Base-by-base conservation (phyloP, 1,284 basidiomycete genomes). In the Rugiboletus extremiorientalis region DNA sequence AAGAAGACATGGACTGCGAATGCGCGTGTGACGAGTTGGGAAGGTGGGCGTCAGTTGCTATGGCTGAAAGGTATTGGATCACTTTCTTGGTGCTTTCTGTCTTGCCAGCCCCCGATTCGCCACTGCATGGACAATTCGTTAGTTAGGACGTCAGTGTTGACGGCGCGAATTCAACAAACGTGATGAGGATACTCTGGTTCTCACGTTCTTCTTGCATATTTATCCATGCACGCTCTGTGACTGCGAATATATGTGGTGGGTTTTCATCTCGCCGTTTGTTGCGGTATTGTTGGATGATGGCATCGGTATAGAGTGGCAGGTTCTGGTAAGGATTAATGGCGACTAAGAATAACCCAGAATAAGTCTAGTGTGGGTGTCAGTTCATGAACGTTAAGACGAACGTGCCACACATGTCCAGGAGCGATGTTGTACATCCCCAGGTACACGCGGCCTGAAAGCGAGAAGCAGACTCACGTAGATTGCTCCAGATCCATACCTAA, bases 1-100 rank as follows among this genome's bases (percentile, higher is more conserved):
- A 79, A 6, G 77, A 67, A 1, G 41, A 74, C 70, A 50, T 74
- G 68, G 50, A 89, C 18, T 79, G 81, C 10, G 81, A 81, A 54
- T 81, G 85, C 33, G 81, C 81, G 70, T 89, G 86, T n/a, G 83
- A 75, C 14, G 84, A 76, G 3, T 81, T 75, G n/a, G 83, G 79
- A 22, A 76, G 76, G 63, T 91, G 85, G 6, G 84, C 79, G 69
- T 94, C 92, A 20, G 92, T 88, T 6, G 97, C 97, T 63, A 98
- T 98, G 14, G 97, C 94, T 1, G 97, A 96, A 34, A 99, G 88
- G 74, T 99, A 99, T 73, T 99, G 97, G 58, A 99, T 99, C 68
- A 99, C 96, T 71, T 98, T 98, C 83, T 99, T 99, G 18, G 97
- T 99, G 76, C 96, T 99, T 73, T 99, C 97, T 2, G 97, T 99